phyloP scores from a whole-genome alignment of 495 filamentous ascomycete genomes.

The Trichoderma reesei region DNA sequence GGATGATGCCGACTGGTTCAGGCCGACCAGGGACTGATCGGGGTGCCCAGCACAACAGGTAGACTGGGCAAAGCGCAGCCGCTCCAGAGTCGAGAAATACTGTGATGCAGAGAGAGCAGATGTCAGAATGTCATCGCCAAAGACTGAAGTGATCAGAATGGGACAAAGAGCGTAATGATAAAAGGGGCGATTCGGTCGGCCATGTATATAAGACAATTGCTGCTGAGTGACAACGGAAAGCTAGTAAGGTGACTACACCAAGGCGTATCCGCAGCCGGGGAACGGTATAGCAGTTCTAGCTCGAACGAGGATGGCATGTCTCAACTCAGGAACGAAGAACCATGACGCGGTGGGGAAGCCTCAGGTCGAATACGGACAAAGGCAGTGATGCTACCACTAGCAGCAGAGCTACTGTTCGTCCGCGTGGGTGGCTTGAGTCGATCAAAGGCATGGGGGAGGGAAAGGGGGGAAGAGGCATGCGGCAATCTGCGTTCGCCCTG shows the following conservation, averaged over 20 bases:
- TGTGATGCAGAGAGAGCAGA: conserved; percentile 26
- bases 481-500: neutral
- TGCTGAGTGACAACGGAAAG: neutral
- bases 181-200: conserved; percentile 15
- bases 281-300: neutral
- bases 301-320: conserved; percentile 8
- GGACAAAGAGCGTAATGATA: conserved; percentile 9
- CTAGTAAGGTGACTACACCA: neutral
- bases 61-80: conserved; percentile 51
- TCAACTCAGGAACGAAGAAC: conserved; percentile 3
- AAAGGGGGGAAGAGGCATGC: neutral
- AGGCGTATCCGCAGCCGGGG: neutral
- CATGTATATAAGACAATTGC: conserved; percentile 9
- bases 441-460: neutral
- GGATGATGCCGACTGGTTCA: conserved; percentile 17
- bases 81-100: conserved; percentile 61
- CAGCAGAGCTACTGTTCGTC: neutral
- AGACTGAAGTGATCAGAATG: neutral
- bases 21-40: conserved; percentile 32
- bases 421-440: neutral
- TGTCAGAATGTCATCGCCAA: neutral
- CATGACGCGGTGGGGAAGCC: conserved; percentile 5
- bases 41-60: conserved; percentile 18
- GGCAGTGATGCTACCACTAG: neutral
- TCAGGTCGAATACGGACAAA: neutral